These are phyloP conservation scores for Solanum tarijense DNA, from an alignment of 257 asterid species.

Conservation along the genomic window DNA sequence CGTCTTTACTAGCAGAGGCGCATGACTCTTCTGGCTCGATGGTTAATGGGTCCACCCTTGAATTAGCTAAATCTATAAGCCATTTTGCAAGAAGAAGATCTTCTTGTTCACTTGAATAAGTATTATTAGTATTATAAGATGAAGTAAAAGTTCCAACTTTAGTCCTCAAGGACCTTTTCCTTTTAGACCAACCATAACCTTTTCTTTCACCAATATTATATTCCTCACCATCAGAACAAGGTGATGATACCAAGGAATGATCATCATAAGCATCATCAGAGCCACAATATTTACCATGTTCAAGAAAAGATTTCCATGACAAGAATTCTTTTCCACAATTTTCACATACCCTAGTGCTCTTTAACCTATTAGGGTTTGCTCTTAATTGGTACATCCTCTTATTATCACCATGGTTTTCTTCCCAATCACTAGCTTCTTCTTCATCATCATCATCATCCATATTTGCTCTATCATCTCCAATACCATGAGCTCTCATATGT, in stretches of 20 bases:
- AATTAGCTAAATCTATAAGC: conserved; percentile 63
- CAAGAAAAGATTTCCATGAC: conserved; percentile 91
- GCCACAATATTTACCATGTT: conserved; percentile 73
- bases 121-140: not conserved
- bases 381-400: conserved; percentile 71
- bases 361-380: conserved; percentile 73
- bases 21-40: conserved; percentile 66
- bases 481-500: conserved; percentile 95
- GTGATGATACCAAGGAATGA: conserved; percentile 56
- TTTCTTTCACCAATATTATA: conserved; percentile 13
- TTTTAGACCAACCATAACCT: conserved; percentile 53
- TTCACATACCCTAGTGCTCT: conserved; percentile 66
- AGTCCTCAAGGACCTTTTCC: conserved; percentile 69
- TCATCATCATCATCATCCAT: conserved; percentile 70
- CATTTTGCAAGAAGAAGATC: conserved; percentile 71
- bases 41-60: conserved; percentile 26
- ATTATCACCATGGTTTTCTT: conserved; percentile 39
- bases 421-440: conserved; percentile 56
- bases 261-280: conserved; percentile 57
- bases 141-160: conserved; percentile 38
- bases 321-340: conserved; percentile 82
- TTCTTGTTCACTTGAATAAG: conserved; percentile 48
- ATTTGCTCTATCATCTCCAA: conserved; percentile 47
- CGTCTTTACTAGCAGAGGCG: conserved; percentile 69
- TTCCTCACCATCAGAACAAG: conserved; percentile 40